Evolutionary conservation across 1,139 yeast genomes (phyloP).

Genomic region (Nematodospora anomalae): DNA sequence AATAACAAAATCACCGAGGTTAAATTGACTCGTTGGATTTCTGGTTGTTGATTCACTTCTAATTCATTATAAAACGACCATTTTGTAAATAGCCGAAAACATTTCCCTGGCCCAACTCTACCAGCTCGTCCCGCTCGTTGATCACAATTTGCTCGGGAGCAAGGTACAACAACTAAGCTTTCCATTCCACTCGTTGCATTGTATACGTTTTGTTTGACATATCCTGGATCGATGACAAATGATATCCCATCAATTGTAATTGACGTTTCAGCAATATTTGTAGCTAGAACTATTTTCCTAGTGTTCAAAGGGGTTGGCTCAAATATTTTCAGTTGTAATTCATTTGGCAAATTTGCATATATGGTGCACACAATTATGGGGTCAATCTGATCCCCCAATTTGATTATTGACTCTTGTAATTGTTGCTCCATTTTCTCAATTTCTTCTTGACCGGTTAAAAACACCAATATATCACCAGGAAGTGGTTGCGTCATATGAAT

Average conservation of each 20-base stretch:
- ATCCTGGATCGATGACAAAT: conserved; percentile 90
- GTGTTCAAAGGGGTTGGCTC: conserved; percentile 81
- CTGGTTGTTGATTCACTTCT: conserved; percentile 81
- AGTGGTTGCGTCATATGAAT: conserved; percentile 68
- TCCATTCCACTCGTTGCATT: conserved; percentile 90
- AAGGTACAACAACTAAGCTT: conserved; percentile 77
- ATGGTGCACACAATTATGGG: conserved; percentile 80
- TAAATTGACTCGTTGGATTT: conserved; percentile 78
- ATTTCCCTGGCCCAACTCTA: conserved; percentile 93
- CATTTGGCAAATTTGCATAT: conserved; percentile 90
- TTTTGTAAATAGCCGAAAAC: conserved; percentile 84
- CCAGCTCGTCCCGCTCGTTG: conserved; percentile 99
- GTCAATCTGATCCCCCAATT: conserved; percentile 61
- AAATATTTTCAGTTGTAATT: conserved; percentile 75
- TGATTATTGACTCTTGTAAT: conserved; percentile 60
- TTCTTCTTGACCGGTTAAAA: conserved; percentile 93
- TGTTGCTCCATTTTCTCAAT: conserved; percentile 80
- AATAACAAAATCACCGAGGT: conserved; percentile 72
- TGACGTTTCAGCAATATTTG: conserved; percentile 96
- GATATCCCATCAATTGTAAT: conserved; percentile 90
- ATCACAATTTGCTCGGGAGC: conserved; percentile 92
- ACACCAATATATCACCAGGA: conserved; percentile 86
- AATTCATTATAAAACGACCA: conserved; percentile 81
- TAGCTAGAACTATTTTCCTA: conserved; percentile 88
- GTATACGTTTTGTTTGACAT: conserved; percentile 82